Conservation (phyloP, 1,139 yeast genomes). For the Yamadazyma oceani region DNA sequence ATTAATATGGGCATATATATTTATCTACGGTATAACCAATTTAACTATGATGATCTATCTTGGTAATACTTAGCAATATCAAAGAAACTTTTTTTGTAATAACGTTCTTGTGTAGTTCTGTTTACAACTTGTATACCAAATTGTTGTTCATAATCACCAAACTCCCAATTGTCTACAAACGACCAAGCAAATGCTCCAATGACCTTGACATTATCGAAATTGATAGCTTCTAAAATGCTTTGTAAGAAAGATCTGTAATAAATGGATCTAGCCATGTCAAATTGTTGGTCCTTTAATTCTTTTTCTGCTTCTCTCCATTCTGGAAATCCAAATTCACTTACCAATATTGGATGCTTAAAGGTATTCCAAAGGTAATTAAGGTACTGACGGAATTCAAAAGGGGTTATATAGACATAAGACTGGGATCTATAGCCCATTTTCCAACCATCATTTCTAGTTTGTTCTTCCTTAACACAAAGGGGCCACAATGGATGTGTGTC, state of each 20-base stretch:
- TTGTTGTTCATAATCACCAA: slow-evolving; percentile 30
- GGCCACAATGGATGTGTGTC: slow-evolving; percentile 19
- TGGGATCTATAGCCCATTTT: slow-evolving; percentile 22
- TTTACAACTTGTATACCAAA: slow-evolving; percentile 37
- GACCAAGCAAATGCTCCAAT: slow-evolving; percentile 37
- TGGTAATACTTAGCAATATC: slow-evolving; percentile 18
- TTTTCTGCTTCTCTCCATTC: slow-evolving; percentile 30
- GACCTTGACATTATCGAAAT: slow-evolving; percentile 28
- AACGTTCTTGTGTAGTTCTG: slow-evolving; percentile 29
- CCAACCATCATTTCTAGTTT: slow-evolving; percentile 5
- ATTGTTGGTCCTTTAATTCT: slow-evolving; percentile 24
- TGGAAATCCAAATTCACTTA: slow-evolving; percentile 37
- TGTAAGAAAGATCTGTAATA: slow-evolving; percentile 30
- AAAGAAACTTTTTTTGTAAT: slow-evolving; percentile 35
- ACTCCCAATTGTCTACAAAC: slow-evolving; percentile 31
- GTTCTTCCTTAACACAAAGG: slow-evolving; percentile 2
- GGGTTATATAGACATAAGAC: slow-evolving; percentile 24
- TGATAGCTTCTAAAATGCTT: slow-evolving; percentile 24
- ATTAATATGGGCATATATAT: no score
- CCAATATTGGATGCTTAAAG: slow-evolving; percentile 21
- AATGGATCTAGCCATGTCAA: slow-evolving; percentile 28
- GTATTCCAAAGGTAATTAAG: slow-evolving; percentile 22
- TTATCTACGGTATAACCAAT: background rate
- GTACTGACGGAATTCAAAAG: slow-evolving; percentile 18
- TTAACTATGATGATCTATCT: slow-evolving; percentile 13